A percentile compares a stretch with the other conserved stretches of the same genome.
These are phyloP conservation scores for Diaporthe helianthi DNA, from an alignment of 2,329 filamentous ascomycete genomes.

Conservation along the genomic window DNA sequence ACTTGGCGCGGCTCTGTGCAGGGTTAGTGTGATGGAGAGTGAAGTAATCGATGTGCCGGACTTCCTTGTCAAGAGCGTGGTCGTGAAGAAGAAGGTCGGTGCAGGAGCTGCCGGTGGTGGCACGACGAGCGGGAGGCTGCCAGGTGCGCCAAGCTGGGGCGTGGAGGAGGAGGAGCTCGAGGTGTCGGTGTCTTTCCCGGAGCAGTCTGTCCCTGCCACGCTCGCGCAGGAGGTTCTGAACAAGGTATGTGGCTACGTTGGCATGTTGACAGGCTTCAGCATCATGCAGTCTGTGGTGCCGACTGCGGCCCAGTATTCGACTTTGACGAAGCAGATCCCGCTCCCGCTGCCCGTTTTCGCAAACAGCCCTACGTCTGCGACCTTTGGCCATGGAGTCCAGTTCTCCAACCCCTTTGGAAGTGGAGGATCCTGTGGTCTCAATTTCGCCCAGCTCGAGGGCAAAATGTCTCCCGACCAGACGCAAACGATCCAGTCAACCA, in stretches of 20 bases:
- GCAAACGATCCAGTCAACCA: constrained; percentile 48
- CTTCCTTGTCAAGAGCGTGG: constrained; percentile 52
- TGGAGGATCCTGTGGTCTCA: constrained; percentile 20
- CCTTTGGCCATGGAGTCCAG: constrained; percentile 33
- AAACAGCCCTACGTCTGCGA: constrained; percentile 1
- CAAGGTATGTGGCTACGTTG: constrained; percentile 54
- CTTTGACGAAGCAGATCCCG: constrained; percentile 50
- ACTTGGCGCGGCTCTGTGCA: constrained; percentile 54
- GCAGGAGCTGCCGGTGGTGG: background rate
- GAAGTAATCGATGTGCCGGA: constrained; percentile 52
- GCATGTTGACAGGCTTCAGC: constrained; percentile 53
- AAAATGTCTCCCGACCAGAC: constrained; percentile 49
- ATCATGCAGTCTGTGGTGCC: constrained; percentile 55
- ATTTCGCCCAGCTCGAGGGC: constrained; percentile 32
- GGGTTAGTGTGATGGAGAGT: constrained; percentile 51
- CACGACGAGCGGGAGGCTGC: background rate
- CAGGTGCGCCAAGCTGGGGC: constrained; percentile 31
- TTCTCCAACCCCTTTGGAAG: constrained; percentile 37
- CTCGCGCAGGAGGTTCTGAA: constrained; percentile 54
- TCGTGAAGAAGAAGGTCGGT: constrained; percentile 23
- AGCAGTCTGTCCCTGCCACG: constrained; percentile 49
- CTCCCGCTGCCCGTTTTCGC: constrained; percentile 42
- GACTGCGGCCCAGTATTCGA: constrained; percentile 50
- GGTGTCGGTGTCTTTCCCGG: constrained; percentile 54
- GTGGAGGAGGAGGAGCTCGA: constrained; percentile 47